Conservation (phyloP, 2,329 filamentous ascomycete species). For the Fusarium cicatricum region DNA sequence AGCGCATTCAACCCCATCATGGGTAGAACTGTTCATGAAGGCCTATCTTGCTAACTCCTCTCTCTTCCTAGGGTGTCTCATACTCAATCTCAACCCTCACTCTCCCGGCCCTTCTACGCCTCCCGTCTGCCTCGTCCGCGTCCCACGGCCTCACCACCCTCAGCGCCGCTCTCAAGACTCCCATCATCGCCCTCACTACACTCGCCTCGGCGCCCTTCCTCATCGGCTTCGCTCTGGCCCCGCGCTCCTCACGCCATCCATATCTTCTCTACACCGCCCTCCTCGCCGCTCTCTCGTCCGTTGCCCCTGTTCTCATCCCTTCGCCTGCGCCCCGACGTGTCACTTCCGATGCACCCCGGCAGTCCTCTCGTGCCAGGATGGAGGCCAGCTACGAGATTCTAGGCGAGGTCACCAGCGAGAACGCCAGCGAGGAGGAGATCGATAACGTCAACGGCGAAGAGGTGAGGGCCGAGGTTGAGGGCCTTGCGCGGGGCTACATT, state of each 20-base stretch:
- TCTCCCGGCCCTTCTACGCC: conserved; percentile 80
- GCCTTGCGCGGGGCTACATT: conserved; percentile 61
- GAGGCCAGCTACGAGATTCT: conserved; percentile 78
- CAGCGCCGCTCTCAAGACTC: conserved; percentile 67
- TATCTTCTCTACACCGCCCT: conserved; percentile 89
- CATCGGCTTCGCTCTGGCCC: conserved; percentile 80
- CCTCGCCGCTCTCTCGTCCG: conserved; percentile 69
- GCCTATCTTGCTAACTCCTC: conserved; percentile 24
- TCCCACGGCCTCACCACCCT: conserved; percentile 76
- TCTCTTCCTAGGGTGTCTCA: conserved; percentile 75
- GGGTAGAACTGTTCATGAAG: neutral
- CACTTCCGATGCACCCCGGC: conserved; percentile 43
- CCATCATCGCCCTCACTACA: conserved; percentile 72
- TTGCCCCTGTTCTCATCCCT: conserved; percentile 59
- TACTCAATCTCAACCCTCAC: conserved; percentile 82
- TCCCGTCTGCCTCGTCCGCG: conserved; percentile 78
- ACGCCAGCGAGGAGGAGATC: conserved; percentile 60
- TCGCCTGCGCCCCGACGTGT: conserved; percentile 41
- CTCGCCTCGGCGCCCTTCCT: conserved; percentile 76
- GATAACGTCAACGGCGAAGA: conserved; percentile 69
- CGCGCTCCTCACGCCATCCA: conserved; percentile 78
- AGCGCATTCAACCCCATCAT: conserved; percentile 1
- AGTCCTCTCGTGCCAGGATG: conserved; percentile 56
- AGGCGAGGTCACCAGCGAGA: conserved; percentile 60
- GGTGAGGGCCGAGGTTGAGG: conserved; percentile 64